These are phyloP conservation scores for Pseudogymnoascus verrucosus DNA, from an alignment of 2,329 filamentous ascomycete genomes.

Conservation along the genomic window DNA sequence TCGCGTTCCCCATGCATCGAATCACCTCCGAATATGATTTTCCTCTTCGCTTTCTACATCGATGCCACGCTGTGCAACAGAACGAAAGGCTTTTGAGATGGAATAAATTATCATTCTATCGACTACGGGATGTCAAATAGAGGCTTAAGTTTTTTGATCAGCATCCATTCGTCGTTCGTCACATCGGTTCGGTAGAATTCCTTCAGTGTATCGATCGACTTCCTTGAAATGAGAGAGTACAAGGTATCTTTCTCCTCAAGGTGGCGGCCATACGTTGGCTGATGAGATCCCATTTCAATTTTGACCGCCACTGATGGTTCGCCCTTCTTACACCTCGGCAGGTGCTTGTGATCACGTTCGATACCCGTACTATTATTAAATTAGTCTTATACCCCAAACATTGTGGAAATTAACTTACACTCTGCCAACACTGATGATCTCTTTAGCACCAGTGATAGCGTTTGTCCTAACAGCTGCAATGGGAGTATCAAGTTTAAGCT, in stretches of 20 bases:
- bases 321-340: slow-evolving; percentile 86
- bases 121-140: slow-evolving; percentile 66
- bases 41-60: slow-evolving; percentile 10
- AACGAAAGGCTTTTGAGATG: background rate
- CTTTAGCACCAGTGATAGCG: slow-evolving; percentile 68
- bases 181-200: slow-evolving; percentile 89
- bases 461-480: slow-evolving; percentile 82
- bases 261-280: slow-evolving; percentile 90
- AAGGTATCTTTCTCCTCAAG: slow-evolving; percentile 84
- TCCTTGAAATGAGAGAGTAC: slow-evolving; percentile 80
- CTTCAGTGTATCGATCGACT: slow-evolving; percentile 90
- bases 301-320: slow-evolving; percentile 97
- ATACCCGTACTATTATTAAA: slow-evolving; percentile 66
- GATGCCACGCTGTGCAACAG: slow-evolving; percentile 8
- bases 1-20: background rate
- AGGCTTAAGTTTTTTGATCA: slow-evolving; percentile 93
- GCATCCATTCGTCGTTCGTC: slow-evolving; percentile 83
- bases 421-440: slow-evolving; percentile 78
- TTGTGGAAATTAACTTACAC: slow-evolving; percentile 40
- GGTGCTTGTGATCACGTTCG: slow-evolving; percentile 94
- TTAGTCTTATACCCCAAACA: slow-evolving; percentile 18
- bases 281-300: slow-evolving; percentile 86
- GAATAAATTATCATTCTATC: slow-evolving; percentile 2
- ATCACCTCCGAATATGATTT: background rate
- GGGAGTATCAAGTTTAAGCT: slow-evolving; percentile 77